Conservation (phyloP, 2,329 filamentous ascomycete genomes). For the Aspergillus sp. region DNA sequence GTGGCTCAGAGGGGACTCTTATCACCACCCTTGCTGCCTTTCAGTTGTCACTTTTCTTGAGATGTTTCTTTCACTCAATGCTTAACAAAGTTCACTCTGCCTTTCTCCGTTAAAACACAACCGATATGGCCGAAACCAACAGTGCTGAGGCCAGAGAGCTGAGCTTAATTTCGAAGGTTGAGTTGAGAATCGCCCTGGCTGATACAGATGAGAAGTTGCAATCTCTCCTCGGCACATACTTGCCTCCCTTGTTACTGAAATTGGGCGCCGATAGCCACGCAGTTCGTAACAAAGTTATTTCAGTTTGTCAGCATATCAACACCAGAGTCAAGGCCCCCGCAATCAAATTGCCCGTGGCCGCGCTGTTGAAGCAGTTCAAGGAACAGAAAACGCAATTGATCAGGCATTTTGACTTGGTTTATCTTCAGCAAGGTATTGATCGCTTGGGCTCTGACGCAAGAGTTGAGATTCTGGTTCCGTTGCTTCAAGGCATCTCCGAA, state of each 20-base stretch:
- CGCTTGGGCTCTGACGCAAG: conserved; percentile 63
- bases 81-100: not conserved
- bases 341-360: conserved; percentile 79
- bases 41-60: not conserved
- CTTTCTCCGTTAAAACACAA: not conserved
- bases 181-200: conserved; percentile 78
- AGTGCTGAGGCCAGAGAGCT: conserved; percentile 65
- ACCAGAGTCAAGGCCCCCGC: conserved; percentile 60
- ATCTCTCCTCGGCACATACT: conserved; percentile 71
- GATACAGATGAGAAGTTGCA: conserved; percentile 83
- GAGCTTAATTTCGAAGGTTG: conserved; percentile 78
- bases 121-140: conserved; percentile 33
- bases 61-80: conserved; percentile 5
- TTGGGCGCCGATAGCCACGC: conserved; percentile 75
- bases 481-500: conserved; percentile 67
- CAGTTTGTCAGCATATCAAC: conserved; percentile 71
- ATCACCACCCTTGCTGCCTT: not conserved
- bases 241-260: conserved; percentile 81
- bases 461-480: conserved; percentile 68
- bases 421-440: conserved; percentile 79
- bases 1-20: not conserved
- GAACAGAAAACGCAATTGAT: conserved; percentile 71
- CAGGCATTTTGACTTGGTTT: conserved; percentile 83
- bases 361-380: conserved; percentile 87
- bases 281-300: conserved; percentile 77